Evolutionary conservation across 2,329 filamentous ascomycete species (phyloP).

Genomic region (Apiospora sp.): DNA sequence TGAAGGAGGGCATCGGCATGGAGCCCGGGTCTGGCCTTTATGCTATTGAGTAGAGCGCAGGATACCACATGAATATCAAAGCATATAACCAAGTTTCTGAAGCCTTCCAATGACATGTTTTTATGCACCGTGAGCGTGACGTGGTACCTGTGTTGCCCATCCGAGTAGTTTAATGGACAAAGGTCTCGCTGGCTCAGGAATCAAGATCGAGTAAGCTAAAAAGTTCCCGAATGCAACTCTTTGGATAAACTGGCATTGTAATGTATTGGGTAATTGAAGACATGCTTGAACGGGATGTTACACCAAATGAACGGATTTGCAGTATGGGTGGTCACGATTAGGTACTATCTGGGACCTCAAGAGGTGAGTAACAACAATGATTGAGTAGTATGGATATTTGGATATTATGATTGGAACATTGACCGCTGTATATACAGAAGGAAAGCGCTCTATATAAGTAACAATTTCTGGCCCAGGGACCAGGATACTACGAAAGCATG

Average conservation of each 20-base stretch:
- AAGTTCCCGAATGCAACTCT: neutral
- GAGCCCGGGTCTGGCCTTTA: neutral
- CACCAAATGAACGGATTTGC: neutral
- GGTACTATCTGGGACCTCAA: neutral
- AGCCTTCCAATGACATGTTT: neutral
- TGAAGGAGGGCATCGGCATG: neutral
- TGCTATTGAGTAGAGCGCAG: neutral
- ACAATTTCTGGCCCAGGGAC: neutral
- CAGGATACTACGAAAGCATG: neutral
- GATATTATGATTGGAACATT: neutral
- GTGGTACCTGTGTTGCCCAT: neutral
- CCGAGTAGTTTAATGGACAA: too few species aligned
- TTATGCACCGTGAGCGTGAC: neutral
- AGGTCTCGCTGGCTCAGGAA: neutral
- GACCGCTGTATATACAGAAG: neutral
- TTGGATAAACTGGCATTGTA: neutral
- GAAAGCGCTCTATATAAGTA: neutral
- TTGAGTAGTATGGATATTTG: neutral
- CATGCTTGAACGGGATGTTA: neutral
- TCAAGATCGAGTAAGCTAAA: neutral
- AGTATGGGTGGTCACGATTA: neutral
- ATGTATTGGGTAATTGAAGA: neutral
- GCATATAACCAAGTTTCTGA: neutral
- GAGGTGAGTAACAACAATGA: neutral
- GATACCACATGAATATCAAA: constrained; percentile 1